Evolutionary conservation across 73 alveolate genomes (phyloP), one percentile per base, ranked within the genome.

Genomic region (Paramecium primaurelia): DNA sequence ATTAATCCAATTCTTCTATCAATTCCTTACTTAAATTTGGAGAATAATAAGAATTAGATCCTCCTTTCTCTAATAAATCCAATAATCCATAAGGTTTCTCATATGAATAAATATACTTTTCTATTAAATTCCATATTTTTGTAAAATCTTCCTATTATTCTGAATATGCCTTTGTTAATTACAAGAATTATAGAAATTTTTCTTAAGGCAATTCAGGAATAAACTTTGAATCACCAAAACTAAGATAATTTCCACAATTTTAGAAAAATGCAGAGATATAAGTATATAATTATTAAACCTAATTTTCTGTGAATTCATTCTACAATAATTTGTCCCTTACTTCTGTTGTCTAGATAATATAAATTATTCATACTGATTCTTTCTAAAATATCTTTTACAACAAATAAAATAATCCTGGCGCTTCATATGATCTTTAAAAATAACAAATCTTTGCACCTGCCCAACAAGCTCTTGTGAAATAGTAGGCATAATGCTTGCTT

Each of bases 331-430:
- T 20, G 3, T 42, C 60, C 32, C 12, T 44, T 1, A 71, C 38
- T 8, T 69, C 51, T 47, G 25, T 18, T 32, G 88, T 40, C 77
- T 49, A 42, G 14, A 69, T 34, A 64, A 18, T 64, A 22, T 32
- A 40, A 42, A 26, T 59, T 89, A 36, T 71, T 37, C 37, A 32
- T 89, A 89, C 94, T 34, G 37, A 18, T 90, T 95, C 87, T 12
- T 86, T 88, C 32, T 96, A 58, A 94, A 97, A 98, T 71, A 97
- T 92, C 68, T 93, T 64, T 86, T 97, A 96, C 64, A 98, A 96
- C 75, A 98, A 97, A 16, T 95, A 88, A 92, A 97, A 96, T 59
- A 98, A 94, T 14, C 98, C 99, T 26, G 99, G 99, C 47, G 99
- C 96, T 93, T 98, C 99, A 93, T 95, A 96, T 58, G 98, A 86